Conservation (phyloP, 495 filamentous ascomycete species). For the Aspergillus steynii region DNA sequence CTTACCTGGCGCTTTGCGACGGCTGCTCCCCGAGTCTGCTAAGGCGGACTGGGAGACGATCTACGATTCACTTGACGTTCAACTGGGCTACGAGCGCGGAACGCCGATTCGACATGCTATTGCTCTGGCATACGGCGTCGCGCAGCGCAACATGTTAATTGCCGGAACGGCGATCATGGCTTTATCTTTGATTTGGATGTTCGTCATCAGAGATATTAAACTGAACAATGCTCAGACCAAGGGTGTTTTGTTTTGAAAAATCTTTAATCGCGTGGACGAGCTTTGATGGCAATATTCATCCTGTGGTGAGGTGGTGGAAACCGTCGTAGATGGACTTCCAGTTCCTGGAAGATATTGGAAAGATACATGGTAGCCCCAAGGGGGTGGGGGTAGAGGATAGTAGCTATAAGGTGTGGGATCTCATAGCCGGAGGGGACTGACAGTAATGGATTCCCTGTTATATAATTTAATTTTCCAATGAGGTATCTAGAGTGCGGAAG, state of each 20-base stretch:
- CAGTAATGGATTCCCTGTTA: too few species aligned
- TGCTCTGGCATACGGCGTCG: slow-evolving; percentile 53
- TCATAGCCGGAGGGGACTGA: too few species aligned
- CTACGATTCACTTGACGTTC: slow-evolving; percentile 50
- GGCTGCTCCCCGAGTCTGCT: slow-evolving; percentile 54
- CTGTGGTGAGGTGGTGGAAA: too few species aligned
- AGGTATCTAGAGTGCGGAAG: too few species aligned
- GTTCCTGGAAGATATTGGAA: too few species aligned
- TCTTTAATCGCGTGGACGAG: too few species aligned
- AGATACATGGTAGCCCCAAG: too few species aligned
- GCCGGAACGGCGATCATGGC: slow-evolving; percentile 47
- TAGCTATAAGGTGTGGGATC: too few species aligned
- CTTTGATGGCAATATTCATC: too few species aligned
- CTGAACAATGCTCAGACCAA: slow-evolving; percentile 50
- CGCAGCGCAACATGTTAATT: slow-evolving; percentile 57
- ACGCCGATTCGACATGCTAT: slow-evolving; percentile 55
- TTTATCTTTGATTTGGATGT: slow-evolving; percentile 45
- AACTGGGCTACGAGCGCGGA: slow-evolving; percentile 55
- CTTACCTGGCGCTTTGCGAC: slow-evolving; percentile 53
- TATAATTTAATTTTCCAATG: too few species aligned
- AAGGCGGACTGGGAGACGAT: slow-evolving; percentile 47
- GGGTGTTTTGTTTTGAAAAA: slow-evolving; percentile 26
- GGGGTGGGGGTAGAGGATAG: too few species aligned
- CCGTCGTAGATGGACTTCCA: too few species aligned
- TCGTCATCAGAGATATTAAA: slow-evolving; percentile 57